These are phyloP conservation scores for Nicotiana otophora DNA, from an alignment of 257 asterid genomes.

Conservation along the genomic window DNA sequence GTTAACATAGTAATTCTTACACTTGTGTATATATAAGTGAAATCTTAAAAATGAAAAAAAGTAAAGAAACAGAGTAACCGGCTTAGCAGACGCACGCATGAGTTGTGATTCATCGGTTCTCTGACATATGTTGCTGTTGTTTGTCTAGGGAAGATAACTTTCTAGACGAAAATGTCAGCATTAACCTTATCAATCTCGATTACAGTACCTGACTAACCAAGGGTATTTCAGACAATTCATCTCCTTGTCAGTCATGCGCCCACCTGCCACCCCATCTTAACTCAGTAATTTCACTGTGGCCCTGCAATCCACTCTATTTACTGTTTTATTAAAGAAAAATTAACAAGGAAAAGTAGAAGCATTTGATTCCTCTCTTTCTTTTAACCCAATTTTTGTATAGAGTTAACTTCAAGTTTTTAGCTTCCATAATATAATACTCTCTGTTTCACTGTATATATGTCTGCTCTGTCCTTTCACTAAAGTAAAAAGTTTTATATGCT, in stretches of 20 bases:
- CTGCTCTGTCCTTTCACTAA: conserved; percentile 22
- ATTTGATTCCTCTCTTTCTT: conserved; percentile 1
- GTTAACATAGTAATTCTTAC: too few species aligned
- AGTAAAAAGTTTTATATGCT: conserved; percentile 19
- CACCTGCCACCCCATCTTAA: not conserved
- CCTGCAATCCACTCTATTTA: not conserved
- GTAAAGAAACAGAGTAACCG: not conserved
- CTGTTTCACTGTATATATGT: not conserved
- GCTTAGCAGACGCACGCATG: conserved; percentile 1
- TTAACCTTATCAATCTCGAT: conserved; percentile 12
- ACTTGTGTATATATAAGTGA: not conserved
- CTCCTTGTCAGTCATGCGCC: not conserved
- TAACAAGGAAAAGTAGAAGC: not conserved
- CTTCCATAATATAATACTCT: not conserved
- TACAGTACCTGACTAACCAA: not conserved
- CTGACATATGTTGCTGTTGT: not conserved
- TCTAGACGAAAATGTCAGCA: not conserved
- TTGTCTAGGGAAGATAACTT: conserved; percentile 1
- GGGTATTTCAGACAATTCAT: not conserved
- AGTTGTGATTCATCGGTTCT: not conserved
- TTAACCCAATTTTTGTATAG: not conserved
- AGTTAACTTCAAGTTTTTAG: not conserved
- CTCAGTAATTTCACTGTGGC: not conserved
- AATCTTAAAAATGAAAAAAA: not conserved
- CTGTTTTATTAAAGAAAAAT: not conserved